Evolutionary conservation across 768 basidiomycete species (phyloP).

Genomic region (Leccinum rimulosum): DNA sequence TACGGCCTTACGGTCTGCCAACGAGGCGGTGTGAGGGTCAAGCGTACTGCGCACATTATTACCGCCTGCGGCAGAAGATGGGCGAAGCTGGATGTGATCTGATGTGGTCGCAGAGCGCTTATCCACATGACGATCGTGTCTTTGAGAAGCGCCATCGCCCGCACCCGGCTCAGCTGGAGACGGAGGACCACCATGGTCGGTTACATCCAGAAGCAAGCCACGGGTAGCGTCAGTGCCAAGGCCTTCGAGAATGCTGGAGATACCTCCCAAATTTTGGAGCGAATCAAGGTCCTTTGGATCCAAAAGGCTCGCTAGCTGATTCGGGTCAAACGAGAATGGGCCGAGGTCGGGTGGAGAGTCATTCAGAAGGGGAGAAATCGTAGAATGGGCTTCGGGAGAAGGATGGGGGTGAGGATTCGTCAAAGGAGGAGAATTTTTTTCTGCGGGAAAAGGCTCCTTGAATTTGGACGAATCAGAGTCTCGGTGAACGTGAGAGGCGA

Average conservation of each 20-base stretch:
- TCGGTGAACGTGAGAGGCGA: conserved; percentile 37
- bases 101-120: background rate
- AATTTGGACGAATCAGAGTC: conserved; percentile 37
- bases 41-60: background rate
- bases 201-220: conserved; percentile 36
- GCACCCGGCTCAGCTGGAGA: conserved; percentile 25
- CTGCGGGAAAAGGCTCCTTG: background rate
- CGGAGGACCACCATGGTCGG: background rate
- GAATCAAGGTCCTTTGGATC: conserved; percentile 81
- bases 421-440: conserved; percentile 13
- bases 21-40: conserved; percentile 35
- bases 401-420: conserved; percentile 25
- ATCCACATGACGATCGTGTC: conserved; percentile 24
- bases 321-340: conserved; percentile 75
- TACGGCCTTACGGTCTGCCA: conserved; percentile 61
- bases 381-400: conserved; percentile 18
- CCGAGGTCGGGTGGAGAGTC: conserved; percentile 52
- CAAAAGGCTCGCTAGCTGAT: conserved; percentile 76
- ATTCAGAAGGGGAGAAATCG: conserved; percentile 30
- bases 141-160: conserved; percentile 32
- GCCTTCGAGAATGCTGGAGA: conserved; percentile 59
- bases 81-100: conserved; percentile 8
- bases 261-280: conserved; percentile 71
- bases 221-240: conserved; percentile 63
- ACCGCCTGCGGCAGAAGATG: conserved; percentile 11